A percentile compares a stretch with the other conserved stretches of the same genome.
Evolutionary conservation across 2,329 filamentous ascomycete genomes (phyloP).

Genomic region (Rhinocladiella similis): DNA sequence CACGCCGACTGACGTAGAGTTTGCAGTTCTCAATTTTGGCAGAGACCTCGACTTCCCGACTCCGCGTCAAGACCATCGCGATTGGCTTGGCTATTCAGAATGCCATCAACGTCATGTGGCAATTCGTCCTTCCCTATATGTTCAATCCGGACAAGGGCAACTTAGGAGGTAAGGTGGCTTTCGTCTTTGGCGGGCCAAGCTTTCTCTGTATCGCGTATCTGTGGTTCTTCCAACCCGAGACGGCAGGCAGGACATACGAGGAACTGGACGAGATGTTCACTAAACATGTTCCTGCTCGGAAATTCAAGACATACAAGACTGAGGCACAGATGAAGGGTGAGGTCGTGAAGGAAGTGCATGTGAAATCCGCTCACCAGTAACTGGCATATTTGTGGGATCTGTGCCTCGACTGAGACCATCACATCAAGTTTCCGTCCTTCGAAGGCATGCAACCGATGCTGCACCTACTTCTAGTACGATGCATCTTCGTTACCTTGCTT

Average conservation of each 20-base stretch:
- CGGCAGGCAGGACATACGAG: conserved; percentile 35
- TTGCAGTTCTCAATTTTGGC: conserved; percentile 32
- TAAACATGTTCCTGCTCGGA: conserved; percentile 32
- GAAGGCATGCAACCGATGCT: too few species aligned
- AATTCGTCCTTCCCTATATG: conserved; percentile 39
- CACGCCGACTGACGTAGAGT: too few species aligned
- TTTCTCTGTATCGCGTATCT: conserved; percentile 23
- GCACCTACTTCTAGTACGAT: too few species aligned
- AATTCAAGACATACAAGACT: conserved; percentile 17
- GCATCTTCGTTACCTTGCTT: too few species aligned
- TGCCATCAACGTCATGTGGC: conserved; percentile 35
- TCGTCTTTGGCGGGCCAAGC: conserved; percentile 42
- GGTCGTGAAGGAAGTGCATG: not conserved
- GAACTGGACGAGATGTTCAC: conserved; percentile 19
- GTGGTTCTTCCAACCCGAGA: conserved; percentile 43
- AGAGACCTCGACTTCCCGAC: conserved; percentile 40
- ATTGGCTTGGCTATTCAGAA: conserved; percentile 7
- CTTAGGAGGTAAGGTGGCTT: conserved; percentile 39
- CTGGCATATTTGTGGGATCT: too few species aligned
- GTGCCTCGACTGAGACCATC: too few species aligned
- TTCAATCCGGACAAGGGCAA: conserved; percentile 40
- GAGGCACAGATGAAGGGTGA: not conserved
- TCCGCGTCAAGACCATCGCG: conserved; percentile 40
- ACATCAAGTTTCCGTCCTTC: too few species aligned
- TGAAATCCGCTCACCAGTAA: too few species aligned